phyloP scores from a whole-genome alignment of 225 moss, liverwort and hornwort species.

The Bryum argenteum region DNA sequence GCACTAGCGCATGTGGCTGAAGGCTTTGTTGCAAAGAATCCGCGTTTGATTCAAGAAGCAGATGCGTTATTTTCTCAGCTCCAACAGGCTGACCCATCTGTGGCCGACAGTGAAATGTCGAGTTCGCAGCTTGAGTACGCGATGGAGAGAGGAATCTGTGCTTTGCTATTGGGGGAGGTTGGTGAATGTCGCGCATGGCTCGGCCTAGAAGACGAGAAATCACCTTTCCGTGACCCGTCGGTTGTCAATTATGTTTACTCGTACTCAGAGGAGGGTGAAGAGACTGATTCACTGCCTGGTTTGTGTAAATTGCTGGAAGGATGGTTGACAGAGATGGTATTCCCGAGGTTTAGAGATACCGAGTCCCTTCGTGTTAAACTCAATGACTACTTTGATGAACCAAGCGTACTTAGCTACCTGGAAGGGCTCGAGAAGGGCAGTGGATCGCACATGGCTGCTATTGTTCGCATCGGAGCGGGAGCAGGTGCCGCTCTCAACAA shows the following conservation, averaged over 20 bases:
- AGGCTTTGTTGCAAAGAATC: slow-evolving; percentile 76
- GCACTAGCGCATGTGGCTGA: slow-evolving; percentile 89
- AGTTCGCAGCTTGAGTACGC: slow-evolving; percentile 61
- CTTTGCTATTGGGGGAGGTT: slow-evolving; percentile 91
- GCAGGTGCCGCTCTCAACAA: slow-evolving; percentile 80
- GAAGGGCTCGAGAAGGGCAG: slow-evolving; percentile 75
- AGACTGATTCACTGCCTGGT: slow-evolving; percentile 69
- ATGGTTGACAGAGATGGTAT: slow-evolving; percentile 91
- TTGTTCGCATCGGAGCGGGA: slow-evolving; percentile 79
- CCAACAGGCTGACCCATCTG: slow-evolving; percentile 62
- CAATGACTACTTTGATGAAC: slow-evolving; percentile 88
- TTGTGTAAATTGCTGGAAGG: slow-evolving; percentile 93
- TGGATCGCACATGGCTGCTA: slow-evolving; percentile 83
- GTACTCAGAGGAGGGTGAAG: slow-evolving; percentile 76
- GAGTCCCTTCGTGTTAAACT: slow-evolving; percentile 65
- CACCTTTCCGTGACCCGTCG: slow-evolving; percentile 71
- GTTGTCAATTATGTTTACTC: slow-evolving; percentile 83
- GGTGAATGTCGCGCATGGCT: slow-evolving; percentile 81
- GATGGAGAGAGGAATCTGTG: slow-evolving; percentile 89
- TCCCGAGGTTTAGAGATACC: slow-evolving; percentile 81
- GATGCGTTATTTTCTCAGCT: slow-evolving; percentile 92
- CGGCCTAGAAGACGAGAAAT: slow-evolving; percentile 76
- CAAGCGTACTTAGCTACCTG: slow-evolving; percentile 70
- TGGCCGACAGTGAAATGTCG: slow-evolving; percentile 39
- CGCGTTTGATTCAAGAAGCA: slow-evolving; percentile 81